phyloP scores from a whole-genome alignment of 2,329 filamentous ascomycete genomes.

The Fusarium lateritium region DNA sequence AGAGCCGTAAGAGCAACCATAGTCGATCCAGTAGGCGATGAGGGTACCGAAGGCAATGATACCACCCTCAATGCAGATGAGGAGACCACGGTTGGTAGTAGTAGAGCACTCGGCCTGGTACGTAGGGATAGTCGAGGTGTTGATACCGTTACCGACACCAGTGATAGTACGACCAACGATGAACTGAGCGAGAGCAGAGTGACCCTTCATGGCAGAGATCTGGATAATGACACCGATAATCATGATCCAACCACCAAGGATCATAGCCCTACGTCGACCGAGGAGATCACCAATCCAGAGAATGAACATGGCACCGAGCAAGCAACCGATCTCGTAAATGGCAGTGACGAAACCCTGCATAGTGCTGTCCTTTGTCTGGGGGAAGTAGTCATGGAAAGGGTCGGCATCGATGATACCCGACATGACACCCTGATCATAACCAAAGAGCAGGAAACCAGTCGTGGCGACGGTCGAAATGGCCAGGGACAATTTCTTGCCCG shows the following conservation, averaged over 20 bases:
- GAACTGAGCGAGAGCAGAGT: conserved; percentile 61
- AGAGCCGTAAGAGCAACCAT: conserved; percentile 60
- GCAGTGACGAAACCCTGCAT: conserved; percentile 65
- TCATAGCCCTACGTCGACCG: conserved; percentile 68
- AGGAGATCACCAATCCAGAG: conserved; percentile 67
- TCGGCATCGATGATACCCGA: conserved; percentile 66
- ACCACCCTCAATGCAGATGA: conserved; percentile 66
- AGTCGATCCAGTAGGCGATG: conserved; percentile 62
- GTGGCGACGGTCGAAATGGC: conserved; percentile 74
- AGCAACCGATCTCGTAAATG: conserved; percentile 68
- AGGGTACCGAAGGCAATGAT: conserved; percentile 60
- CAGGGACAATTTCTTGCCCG: conserved; percentile 69
- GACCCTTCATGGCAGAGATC: conserved; percentile 58
- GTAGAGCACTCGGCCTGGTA: conserved; percentile 70
- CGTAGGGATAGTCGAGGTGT: conserved; percentile 67
- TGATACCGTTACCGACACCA: conserved; percentile 65
- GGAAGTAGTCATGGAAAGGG: conserved; percentile 65
- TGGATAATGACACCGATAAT: conserved; percentile 73
- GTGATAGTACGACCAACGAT: conserved; percentile 67
- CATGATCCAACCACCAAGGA: conserved; percentile 71
- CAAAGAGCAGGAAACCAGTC: conserved; percentile 73
- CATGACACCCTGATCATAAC: conserved; percentile 71
- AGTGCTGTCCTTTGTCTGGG: conserved; percentile 59
- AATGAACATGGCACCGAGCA: conserved; percentile 65
- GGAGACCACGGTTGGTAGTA: conserved; percentile 66